A percentile compares a stretch with the other conserved stretches of the same genome.
These are phyloP conservation scores for Auricularia cornea DNA, from an alignment of 768 basidiomycete species.

Conservation along the genomic window DNA sequence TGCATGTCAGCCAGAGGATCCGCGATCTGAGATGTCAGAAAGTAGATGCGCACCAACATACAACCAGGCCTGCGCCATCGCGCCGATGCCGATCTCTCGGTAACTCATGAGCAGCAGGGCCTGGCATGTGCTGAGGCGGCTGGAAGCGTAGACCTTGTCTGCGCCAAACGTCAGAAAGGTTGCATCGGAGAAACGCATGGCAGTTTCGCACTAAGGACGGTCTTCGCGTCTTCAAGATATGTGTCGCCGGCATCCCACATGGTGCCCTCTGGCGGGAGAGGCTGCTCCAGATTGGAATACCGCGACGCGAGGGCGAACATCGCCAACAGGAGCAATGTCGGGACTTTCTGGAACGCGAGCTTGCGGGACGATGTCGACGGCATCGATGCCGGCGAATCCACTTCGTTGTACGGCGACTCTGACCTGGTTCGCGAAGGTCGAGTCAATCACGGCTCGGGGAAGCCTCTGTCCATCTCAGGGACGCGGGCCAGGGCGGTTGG, in stretches of 20 bases:
- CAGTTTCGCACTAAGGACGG: constrained; percentile 33
- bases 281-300: constrained; percentile 39
- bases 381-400: not conserved
- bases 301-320: constrained; percentile 82
- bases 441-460: not conserved
- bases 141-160: constrained; percentile 59
- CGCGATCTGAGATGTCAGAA: not conserved
- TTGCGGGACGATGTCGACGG: not conserved
- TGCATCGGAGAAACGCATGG: not conserved
- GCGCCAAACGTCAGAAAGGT: not conserved
- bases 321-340: constrained; percentile 63
- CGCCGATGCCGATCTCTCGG: constrained; percentile 79
- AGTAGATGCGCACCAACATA: constrained; percentile 43
- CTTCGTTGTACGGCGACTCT: constrained; percentile 2
- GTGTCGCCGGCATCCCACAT: constrained; percentile 81
- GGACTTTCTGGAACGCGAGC: constrained; percentile 21
- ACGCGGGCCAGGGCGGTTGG: not conserved
- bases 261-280: constrained; percentile 36
- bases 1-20: not conserved
- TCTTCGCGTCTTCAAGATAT: constrained; percentile 60
- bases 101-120: constrained; percentile 75
- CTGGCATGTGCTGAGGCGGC: constrained; percentile 66
- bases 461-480: not conserved
- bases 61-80: constrained; percentile 84
- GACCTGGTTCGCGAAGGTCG: not conserved